These are phyloP conservation scores for Thermothelomyces thermophilus DNA, from an alignment of 2,329 filamentous ascomycete species.

Conservation along the genomic window DNA sequence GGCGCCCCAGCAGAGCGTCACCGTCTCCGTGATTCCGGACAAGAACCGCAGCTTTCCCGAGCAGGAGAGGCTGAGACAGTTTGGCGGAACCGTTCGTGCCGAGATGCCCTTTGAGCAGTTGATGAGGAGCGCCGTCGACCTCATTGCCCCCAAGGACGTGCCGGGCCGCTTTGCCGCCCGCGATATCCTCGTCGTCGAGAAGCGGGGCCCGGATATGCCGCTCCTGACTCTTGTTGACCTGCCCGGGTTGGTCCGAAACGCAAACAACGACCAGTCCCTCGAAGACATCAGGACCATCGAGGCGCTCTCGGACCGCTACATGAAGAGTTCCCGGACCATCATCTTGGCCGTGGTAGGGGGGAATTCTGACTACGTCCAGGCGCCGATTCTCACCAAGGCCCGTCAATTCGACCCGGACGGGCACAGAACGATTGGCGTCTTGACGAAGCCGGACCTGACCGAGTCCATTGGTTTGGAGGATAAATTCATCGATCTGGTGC, in stretches of 20 bases:
- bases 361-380: conserved; percentile 49
- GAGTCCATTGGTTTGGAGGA: conserved; percentile 47
- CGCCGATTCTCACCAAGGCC: conserved; percentile 45
- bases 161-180: conserved; percentile 45
- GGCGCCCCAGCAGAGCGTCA: conserved; percentile 38
- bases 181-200: conserved; percentile 52
- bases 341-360: conserved; percentile 50
- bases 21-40: conserved; percentile 50
- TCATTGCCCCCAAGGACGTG: conserved; percentile 45
- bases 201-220: conserved; percentile 52
- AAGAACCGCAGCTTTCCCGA: conserved; percentile 41
- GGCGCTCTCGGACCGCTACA: conserved; percentile 45
- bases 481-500: conserved; percentile 48
- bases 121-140: conserved; percentile 44
- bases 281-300: conserved; percentile 48
- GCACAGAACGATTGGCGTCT: conserved; percentile 44
- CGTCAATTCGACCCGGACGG: conserved; percentile 45
- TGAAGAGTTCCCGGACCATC: conserved; percentile 49
- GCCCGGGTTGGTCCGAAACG: conserved; percentile 50
- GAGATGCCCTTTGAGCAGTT: conserved; percentile 43
- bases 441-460: conserved; percentile 48
- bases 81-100: conserved; percentile 40
- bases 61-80: conserved; percentile 41
- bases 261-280: conserved; percentile 46
- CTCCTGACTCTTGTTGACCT: conserved; percentile 57